A percentile compares a stretch with the other conserved stretches of the same genome.
These are phyloP conservation scores for Paramecium caudatum DNA, from an alignment of 73 alveolate genomes.

Conservation along the genomic window DNA sequence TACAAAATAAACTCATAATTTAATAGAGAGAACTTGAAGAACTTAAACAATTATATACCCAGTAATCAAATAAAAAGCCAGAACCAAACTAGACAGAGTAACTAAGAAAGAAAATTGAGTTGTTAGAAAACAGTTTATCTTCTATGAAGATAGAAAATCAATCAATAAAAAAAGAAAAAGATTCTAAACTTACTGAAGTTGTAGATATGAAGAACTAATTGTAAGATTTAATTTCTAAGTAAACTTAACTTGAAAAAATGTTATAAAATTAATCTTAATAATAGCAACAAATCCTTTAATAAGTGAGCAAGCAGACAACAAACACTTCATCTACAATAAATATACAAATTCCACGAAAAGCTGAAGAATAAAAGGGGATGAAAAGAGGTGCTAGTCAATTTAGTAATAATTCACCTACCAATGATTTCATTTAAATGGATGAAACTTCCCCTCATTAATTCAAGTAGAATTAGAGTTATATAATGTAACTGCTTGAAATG, in stretches of 20 bases:
- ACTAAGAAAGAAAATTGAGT: conserved; percentile 29
- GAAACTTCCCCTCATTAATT: not conserved
- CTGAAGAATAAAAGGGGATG: not conserved
- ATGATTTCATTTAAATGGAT: conserved; percentile 39
- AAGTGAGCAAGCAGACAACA: not conserved
- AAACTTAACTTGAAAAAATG: conserved; percentile 33
- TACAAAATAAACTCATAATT: not conserved
- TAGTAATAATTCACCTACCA: not conserved
- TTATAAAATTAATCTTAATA: conserved; percentile 35
- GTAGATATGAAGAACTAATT: not conserved
- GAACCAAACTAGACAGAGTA: not conserved
- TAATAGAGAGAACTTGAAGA: conserved; percentile 59
- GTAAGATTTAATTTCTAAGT: not conserved
- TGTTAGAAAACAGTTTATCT: not conserved
- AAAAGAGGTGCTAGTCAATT: not conserved
- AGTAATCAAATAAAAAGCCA: not conserved
- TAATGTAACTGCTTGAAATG: not conserved
- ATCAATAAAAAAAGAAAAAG: conserved; percentile 15
- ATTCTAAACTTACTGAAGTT: conserved; percentile 27
- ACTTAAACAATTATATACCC: not conserved
- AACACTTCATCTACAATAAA: not conserved
- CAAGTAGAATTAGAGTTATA: not conserved
- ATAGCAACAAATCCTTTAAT: not conserved
- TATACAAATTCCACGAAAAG: conserved; percentile 23
- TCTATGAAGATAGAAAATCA: conserved; percentile 18